Percentiles rank a stretch among this genome's conserved stretches.
These are phyloP conservation scores for Coemansia sp. DNA, from an alignment of 192 early-diverging fungal genomes.

Conservation along the genomic window DNA sequence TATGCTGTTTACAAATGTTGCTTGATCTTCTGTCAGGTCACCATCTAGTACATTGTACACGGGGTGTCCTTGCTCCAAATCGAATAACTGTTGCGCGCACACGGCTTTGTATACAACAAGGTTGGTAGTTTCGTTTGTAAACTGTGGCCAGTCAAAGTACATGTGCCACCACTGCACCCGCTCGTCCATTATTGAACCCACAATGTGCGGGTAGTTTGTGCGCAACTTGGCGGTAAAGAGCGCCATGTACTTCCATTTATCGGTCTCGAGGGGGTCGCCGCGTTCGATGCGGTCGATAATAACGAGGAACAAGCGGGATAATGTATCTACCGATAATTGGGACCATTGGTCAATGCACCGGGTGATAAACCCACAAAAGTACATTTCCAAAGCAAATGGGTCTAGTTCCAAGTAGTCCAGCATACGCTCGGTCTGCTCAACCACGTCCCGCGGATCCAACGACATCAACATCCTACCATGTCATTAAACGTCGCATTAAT, in stretches of 20 bases:
- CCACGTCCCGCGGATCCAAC: constrained; percentile 1
- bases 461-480: constrained; percentile 34
- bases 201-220: background rate
- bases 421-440: constrained; percentile 16
- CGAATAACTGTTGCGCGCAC: constrained; percentile 25
- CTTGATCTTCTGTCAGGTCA: background rate
- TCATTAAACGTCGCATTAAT: too few relatives aligned
- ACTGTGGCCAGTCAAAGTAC: constrained; percentile 13
- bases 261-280: constrained; percentile 17
- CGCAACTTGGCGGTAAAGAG: background rate
- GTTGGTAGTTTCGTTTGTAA: too few relatives aligned
- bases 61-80: constrained; percentile 20
- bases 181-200: constrained; percentile 13
- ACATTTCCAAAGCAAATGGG: constrained; percentile 22
- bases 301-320: constrained; percentile 11
- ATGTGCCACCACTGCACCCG: constrained; percentile 34
- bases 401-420: constrained; percentile 43
- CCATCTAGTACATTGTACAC: constrained; percentile 18
- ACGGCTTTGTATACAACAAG: constrained; percentile 19
- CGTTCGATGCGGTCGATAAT: constrained; percentile 34
- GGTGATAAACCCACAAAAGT: constrained; percentile 17
- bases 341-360: background rate
- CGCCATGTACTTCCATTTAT: constrained; percentile 29
- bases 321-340: background rate
- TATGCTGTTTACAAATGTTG: constrained; percentile 15